phyloP scores from a whole-genome alignment of 305 asterid genomes.

The Ruellia speciosa region DNA sequence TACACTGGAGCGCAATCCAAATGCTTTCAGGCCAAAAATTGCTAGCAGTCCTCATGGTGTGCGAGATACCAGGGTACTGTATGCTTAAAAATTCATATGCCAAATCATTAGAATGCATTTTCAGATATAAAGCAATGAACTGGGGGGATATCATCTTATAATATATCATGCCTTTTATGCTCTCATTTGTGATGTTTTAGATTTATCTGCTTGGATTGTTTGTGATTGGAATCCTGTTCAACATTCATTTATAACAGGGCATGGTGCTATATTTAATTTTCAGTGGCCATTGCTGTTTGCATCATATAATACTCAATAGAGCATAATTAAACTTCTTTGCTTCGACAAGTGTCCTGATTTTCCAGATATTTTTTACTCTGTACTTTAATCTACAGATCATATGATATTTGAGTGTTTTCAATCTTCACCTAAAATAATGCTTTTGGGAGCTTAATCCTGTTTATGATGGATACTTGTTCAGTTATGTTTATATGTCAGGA shows the following conservation, averaged over 20 bases:
- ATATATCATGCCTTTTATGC: neutral
- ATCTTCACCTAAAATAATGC: constrained; percentile 6
- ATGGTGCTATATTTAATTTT: constrained; percentile 10
- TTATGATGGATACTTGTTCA: neutral
- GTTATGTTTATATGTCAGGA: too few relatives aligned
- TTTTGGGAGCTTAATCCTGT: neutral
- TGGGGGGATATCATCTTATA: neutral
- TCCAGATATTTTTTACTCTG: neutral
- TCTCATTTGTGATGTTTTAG: constrained; percentile 1
- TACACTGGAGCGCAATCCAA: constrained; percentile 88
- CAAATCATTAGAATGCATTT: constrained; percentile 14
- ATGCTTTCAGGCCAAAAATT: constrained; percentile 94
- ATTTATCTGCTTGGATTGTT: constrained; percentile 7
- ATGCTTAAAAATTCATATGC: constrained; percentile 18
- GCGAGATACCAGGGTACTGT: constrained; percentile 67
- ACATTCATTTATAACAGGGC: neutral
- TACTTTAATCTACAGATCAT: neutral
- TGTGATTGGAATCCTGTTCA: constrained; percentile 9
- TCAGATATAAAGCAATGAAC: constrained; percentile 1
- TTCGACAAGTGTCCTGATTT: constrained; percentile 6
- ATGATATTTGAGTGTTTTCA: neutral
- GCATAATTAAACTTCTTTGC: constrained; percentile 16
- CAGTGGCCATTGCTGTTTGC: constrained; percentile 2
- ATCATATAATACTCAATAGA: neutral
- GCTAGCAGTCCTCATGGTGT: constrained; percentile 88